These are phyloP conservation scores for Geranomyces variabilis DNA, from an alignment of 192 early-diverging fungal species.

Conservation along the genomic window DNA sequence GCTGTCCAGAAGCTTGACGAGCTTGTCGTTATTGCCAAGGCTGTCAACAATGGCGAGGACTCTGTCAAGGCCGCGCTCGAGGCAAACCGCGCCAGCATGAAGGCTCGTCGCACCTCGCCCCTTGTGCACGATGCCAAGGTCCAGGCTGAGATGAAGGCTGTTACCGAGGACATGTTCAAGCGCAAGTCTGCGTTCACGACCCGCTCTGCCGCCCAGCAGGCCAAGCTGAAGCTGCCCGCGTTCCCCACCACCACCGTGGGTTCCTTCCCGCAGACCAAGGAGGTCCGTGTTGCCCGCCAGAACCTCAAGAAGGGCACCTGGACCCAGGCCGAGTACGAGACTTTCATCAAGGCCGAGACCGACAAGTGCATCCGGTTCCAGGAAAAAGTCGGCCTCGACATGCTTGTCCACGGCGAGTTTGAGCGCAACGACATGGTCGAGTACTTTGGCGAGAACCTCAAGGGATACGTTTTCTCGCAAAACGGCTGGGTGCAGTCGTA, in stretches of 20 bases:
- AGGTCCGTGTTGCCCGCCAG: slow-evolving; percentile 89
- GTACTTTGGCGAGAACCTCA: slow-evolving; percentile 93
- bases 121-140: slow-evolving; percentile 84
- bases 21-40: slow-evolving; percentile 70
- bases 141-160: slow-evolving; percentile 57
- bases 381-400: slow-evolving; percentile 87
- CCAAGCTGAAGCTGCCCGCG: slow-evolving; percentile 77
- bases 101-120: slow-evolving; percentile 72
- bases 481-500: slow-evolving; percentile 98
- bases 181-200: slow-evolving; percentile 73
- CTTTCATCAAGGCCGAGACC: slow-evolving; percentile 86
- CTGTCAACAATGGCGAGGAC: slow-evolving; percentile 53
- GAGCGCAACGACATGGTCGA: slow-evolving; percentile 88
- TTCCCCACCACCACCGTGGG: slow-evolving; percentile 98
- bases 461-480: slow-evolving; percentile 92
- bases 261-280: slow-evolving; percentile 98
- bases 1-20: slow-evolving; percentile 91
- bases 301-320: slow-evolving; percentile 86
- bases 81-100: slow-evolving; percentile 61
- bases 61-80: slow-evolving; percentile 69
- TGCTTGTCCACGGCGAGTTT: slow-evolving; percentile 97
- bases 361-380: slow-evolving; percentile 84
- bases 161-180: slow-evolving; percentile 72
- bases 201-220: slow-evolving; percentile 75
- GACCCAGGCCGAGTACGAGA: slow-evolving; percentile 69